These are phyloP conservation scores for Hypoxylon sp. DNA, from an alignment of 2,329 filamentous ascomycete species.

Conservation along the genomic window DNA sequence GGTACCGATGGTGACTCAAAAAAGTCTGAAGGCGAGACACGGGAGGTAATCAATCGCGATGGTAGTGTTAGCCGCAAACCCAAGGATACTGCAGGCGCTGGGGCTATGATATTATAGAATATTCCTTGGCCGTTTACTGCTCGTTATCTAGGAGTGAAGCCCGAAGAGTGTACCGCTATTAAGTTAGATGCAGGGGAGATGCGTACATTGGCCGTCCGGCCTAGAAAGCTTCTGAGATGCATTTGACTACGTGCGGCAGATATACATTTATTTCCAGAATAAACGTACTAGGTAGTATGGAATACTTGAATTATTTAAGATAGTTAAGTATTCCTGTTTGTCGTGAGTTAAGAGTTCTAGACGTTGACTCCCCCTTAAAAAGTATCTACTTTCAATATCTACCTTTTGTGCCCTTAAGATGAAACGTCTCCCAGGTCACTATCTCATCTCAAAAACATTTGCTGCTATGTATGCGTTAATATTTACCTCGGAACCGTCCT, in stretches of 20 bases:
- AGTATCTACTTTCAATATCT: not conserved
- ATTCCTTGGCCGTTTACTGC: not conserved
- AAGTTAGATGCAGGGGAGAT: not conserved
- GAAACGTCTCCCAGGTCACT: not conserved
- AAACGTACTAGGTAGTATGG: not conserved
- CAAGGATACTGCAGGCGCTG: conserved; percentile 35
- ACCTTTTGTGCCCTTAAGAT: not conserved
- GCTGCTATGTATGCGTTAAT: not conserved
- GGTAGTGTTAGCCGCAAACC: conserved; percentile 14
- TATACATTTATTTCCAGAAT: not conserved
- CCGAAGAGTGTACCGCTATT: not conserved
- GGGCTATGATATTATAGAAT: conserved; percentile 12
- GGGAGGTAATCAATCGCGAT: conserved; percentile 7
- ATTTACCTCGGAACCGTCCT: not conserved
- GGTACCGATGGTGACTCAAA: not conserved
- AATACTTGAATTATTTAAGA: not conserved
- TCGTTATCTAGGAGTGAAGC: not conserved
- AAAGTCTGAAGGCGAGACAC: conserved; percentile 2
- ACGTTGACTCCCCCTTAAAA: not conserved
- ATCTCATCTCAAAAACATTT: not conserved
- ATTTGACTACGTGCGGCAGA: not conserved
- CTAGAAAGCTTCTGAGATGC: not conserved
- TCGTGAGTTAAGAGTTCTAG: not conserved
- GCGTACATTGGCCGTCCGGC: not conserved
- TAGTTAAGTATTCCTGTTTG: not conserved